Percentiles rank a stretch among this genome's conserved stretches.
Conservation (phyloP, 345 rosid species). For the Salix purpurea region DNA sequence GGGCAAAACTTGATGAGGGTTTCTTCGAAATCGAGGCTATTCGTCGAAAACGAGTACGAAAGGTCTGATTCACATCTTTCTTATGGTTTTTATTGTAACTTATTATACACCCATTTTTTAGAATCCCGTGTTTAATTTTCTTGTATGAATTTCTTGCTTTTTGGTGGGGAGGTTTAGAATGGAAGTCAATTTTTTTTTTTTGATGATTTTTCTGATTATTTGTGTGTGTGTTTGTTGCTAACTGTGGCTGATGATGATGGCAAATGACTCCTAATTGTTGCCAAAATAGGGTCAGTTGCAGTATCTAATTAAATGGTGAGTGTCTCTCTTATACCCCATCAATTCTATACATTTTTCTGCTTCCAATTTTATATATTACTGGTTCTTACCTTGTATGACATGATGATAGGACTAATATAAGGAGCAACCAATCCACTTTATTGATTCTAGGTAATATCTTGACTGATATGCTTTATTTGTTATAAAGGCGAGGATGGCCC, state of each 20-base stretch:
- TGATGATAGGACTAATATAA: neutral
- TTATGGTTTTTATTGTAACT: neutral
- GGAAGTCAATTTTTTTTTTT: neutral
- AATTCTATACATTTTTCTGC: neutral
- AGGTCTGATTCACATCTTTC: slow-evolving; percentile 42
- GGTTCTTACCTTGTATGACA: neutral
- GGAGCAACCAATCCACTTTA: neutral
- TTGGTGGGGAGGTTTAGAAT: neutral
- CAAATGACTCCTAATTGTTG: slow-evolving; percentile 10
- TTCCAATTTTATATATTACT: neutral
- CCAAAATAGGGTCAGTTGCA: slow-evolving; percentile 74
- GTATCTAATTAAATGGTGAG: slow-evolving; percentile 97
- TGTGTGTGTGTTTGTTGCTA: neutral
- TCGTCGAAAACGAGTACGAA: slow-evolving; percentile 81
- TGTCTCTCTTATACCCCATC: slow-evolving; percentile 2
- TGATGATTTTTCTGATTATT: neutral
- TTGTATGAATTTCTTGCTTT: neutral
- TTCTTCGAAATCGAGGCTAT: slow-evolving; percentile 94
- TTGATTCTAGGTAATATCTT: neutral
- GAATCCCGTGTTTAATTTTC: neutral
- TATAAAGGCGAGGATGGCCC: slow-evolving; percentile 96
- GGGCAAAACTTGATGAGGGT: slow-evolving; percentile 89
- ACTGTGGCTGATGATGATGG: slow-evolving; percentile 7
- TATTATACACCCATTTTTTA: neutral
- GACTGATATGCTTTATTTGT: neutral